Evolutionary conservation across 106 monocot genomes (phyloP).

Genomic region (Posidonia australis): DNA sequence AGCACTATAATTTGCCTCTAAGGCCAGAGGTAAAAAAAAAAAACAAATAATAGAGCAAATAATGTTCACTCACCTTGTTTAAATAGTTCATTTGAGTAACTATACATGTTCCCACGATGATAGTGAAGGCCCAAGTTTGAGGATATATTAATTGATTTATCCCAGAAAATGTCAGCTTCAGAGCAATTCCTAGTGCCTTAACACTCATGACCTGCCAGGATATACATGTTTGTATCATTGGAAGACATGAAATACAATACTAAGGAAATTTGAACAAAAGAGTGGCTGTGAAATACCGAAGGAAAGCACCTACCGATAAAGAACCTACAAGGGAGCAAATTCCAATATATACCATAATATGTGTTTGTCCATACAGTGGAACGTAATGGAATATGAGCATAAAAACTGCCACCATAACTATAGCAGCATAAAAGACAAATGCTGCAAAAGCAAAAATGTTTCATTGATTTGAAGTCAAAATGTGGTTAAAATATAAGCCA

Average conservation of each 20-base stretch:
- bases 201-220: slow-evolving; percentile 80
- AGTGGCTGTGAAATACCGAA: slow-evolving; percentile 18
- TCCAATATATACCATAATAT: slow-evolving; percentile 79
- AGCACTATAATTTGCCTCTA: too few species aligned
- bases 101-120: slow-evolving; percentile 56
- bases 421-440: slow-evolving; percentile 50
- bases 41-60: background rate
- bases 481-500: background rate
- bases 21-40: background rate
- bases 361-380: slow-evolving; percentile 72
- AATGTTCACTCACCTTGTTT: slow-evolving; percentile 51
- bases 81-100: slow-evolving; percentile 87
- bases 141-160: slow-evolving; percentile 73
- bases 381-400: slow-evolving; percentile 56
- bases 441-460: slow-evolving; percentile 25
- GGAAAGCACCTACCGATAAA: slow-evolving; percentile 57
- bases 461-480: background rate
- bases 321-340: slow-evolving; percentile 85
- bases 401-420: slow-evolving; percentile 36
- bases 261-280: background rate
- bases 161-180: slow-evolving; percentile 83
- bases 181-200: slow-evolving; percentile 77
- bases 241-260: background rate
- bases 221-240: background rate
- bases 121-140: slow-evolving; percentile 70